Evolutionary conservation across 148 eudicot genomes (phyloP), one percentile per base, ranked within the genome.

Genomic region (Limonium bicolor): DNA sequence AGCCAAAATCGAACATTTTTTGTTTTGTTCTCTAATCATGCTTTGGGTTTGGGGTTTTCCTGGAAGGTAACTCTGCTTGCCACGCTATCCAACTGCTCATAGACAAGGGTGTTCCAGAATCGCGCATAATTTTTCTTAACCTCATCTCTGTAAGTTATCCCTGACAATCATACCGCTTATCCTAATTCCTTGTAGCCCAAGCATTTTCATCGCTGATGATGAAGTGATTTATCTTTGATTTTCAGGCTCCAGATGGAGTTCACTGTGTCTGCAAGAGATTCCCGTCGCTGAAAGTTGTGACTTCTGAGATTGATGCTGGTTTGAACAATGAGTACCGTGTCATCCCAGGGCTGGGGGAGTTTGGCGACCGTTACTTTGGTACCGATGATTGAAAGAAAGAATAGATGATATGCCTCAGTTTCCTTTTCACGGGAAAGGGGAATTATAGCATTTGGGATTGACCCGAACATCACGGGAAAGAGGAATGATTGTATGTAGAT

Each of bases 281-380:
- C 59, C 96, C 96, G 4, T 60, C 86, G 20, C 60, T 87, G 67
- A 87, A 87, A 58, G 83, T 87, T 3, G 94, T 87, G 41, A 87
- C 96, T 13, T 87, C 96, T 9, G 96, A 87, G 75, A 87, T 87
- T 45, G 96, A 87, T 47, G 78, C 38, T 25, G 68, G 72, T 4
- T 41, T 82, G 53, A 87, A 87, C 36, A 83, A 77, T 36, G 96
- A 87, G 52, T 87, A 23, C 46, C 94, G 86, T 25, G 96, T 87
- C 41, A 77, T 83, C 62, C 96, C 96, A 8, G 96, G 96, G 22
- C 6, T 87, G 74, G 96, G 96, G 20, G 96, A 87, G 61, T 87
- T 87, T 40, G 96, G 96, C 20, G 96, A 87, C 36, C 96, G 96
- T 35, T 87, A 87, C 61, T 87, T 87, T 54, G 96, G 96, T 54